Percentiles rank a stretch among this genome's conserved stretches.
phyloP scores from a whole-genome alignment of 2,329 filamentous ascomycete genomes.

The Nakataea oryzae region DNA sequence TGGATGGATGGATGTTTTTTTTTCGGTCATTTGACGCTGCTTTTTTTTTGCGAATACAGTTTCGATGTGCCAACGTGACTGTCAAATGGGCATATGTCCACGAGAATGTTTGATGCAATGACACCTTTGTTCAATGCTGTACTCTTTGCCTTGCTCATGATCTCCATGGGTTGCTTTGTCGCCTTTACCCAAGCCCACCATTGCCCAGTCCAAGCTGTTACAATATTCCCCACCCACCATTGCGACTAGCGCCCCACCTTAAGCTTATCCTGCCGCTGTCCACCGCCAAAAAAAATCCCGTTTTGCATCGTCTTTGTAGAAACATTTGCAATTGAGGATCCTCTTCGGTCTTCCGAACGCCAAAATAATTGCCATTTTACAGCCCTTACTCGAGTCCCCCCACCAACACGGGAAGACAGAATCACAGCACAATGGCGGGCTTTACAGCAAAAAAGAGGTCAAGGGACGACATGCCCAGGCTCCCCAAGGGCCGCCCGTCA shows the following conservation, averaged over 20 bases:
- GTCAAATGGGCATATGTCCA: too few species aligned
- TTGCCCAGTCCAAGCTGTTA: too few species aligned
- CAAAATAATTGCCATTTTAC: background rate
- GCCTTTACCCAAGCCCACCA: too few species aligned
- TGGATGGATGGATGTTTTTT: background rate
- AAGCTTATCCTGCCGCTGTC: background rate
- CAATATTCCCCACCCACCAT: too few species aligned
- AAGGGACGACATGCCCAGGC: conserved; percentile 18
- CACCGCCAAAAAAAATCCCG: conserved; percentile 4
- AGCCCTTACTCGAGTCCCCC: background rate
- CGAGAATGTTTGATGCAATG: too few species aligned
- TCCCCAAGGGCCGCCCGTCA: conserved; percentile 26
- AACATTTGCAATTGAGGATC: background rate
- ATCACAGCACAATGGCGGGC: conserved; percentile 16
- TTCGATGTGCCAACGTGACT: too few species aligned
- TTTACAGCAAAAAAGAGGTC: conserved; percentile 20
- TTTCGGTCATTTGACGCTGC: background rate
- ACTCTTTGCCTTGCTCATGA: too few species aligned
- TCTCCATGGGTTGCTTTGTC: too few species aligned
- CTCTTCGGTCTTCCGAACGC: background rate
- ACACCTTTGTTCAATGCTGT: too few species aligned
- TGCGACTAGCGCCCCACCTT: background rate
- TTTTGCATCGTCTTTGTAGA: background rate
- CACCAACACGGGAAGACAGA: background rate
- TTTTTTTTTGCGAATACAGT: too few species aligned